Conservation (phyloP, 176 grass and related monocot species). For the Carex parvula region DNA sequence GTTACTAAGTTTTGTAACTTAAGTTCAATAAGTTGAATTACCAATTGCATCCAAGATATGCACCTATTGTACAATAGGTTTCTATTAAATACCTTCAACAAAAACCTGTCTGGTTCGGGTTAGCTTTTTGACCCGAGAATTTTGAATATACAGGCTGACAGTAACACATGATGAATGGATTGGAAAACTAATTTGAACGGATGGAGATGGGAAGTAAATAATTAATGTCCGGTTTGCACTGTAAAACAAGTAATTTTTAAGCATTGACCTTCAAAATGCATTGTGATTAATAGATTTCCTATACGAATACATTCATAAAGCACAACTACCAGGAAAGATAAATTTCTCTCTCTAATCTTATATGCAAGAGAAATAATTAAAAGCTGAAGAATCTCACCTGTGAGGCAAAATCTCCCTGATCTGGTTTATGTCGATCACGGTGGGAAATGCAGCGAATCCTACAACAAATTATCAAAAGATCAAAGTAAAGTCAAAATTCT, state of each 20-base stretch:
- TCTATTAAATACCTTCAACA: background rate
- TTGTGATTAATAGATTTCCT: background rate
- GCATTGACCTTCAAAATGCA: background rate
- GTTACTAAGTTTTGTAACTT: background rate
- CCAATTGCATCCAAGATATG: background rate
- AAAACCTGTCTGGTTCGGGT: background rate
- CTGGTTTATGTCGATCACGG: slow-evolving; percentile 51
- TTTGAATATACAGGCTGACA: background rate
- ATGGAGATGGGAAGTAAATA: background rate
- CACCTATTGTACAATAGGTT: background rate
- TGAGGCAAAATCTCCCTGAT: slow-evolving; percentile 48
- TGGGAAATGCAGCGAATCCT: slow-evolving; percentile 45
- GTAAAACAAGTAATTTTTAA: background rate
- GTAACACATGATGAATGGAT: background rate
- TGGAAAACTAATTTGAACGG: background rate
- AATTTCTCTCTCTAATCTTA: background rate
- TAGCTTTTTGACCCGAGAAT: background rate
- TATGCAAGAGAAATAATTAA: background rate
- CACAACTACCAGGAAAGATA: background rate
- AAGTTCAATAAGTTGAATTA: background rate
- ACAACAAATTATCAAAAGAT: background rate
- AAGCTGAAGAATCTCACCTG: slow-evolving; percentile 24
- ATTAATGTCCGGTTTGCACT: background rate
- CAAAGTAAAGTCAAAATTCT: slow-evolving; percentile 15
- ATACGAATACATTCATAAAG: background rate